Evolutionary conservation across 495 filamentous ascomycete genomes (phyloP).

Genomic region (Neurospora tetraspora): DNA sequence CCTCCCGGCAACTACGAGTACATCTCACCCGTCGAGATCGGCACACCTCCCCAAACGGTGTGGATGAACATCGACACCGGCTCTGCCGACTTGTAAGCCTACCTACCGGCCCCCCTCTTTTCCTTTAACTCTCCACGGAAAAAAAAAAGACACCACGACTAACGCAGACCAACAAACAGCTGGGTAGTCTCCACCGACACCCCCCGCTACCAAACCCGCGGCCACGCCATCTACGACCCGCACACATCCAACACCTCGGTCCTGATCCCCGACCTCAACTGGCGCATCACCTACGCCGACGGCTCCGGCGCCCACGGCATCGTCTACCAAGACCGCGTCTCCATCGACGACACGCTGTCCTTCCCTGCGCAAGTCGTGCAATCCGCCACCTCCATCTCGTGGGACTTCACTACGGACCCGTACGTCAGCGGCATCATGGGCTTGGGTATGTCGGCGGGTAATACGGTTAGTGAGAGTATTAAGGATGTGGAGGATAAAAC

Average conservation of each 20-base stretch:
- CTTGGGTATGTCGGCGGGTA: slow-evolving; percentile 57
- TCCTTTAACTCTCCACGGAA: no score
- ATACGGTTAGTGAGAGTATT: slow-evolving; percentile 35
- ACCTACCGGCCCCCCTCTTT: slow-evolving; percentile 34
- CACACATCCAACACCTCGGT: slow-evolving; percentile 31
- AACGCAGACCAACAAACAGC: not conserved
- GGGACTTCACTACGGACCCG: slow-evolving; percentile 44
- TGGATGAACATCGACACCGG: slow-evolving; percentile 64
- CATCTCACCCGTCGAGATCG: slow-evolving; percentile 53
- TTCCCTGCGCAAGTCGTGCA: slow-evolving; percentile 55
- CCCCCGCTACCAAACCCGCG: not conserved
- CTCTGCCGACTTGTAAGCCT: slow-evolving; percentile 53
- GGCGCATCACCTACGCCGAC: slow-evolving; percentile 65
- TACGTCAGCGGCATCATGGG: slow-evolving; percentile 61
- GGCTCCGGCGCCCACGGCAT: slow-evolving; percentile 48
- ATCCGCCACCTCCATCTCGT: slow-evolving; percentile 49
- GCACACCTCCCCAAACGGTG: slow-evolving; percentile 42
- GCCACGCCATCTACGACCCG: slow-evolving; percentile 52
- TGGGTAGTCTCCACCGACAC: slow-evolving; percentile 13
- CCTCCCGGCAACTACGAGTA: slow-evolving; percentile 44
- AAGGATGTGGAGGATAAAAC: not conserved
- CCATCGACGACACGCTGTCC: slow-evolving; percentile 46
- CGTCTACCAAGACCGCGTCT: slow-evolving; percentile 59
- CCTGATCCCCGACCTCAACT: slow-evolving; percentile 41
- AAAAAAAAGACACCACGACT: slow-evolving; percentile 7